These are phyloP conservation scores for Amauroascus verrucosus DNA, from an alignment of 2,329 filamentous ascomycete species.

Conservation along the genomic window DNA sequence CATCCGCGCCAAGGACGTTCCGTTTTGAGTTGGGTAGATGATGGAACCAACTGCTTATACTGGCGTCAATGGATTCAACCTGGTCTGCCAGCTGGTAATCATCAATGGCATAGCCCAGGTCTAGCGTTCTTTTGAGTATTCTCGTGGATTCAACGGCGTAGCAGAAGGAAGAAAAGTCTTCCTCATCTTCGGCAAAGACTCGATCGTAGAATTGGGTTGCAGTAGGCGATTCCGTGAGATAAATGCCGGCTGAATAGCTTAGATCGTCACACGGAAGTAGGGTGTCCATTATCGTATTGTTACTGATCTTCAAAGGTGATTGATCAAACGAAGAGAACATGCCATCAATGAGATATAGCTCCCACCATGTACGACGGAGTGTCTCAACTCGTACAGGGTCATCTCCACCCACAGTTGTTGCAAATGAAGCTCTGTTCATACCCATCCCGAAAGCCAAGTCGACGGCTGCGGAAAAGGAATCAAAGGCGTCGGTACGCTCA, in stretches of 20 bases:
- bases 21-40: slow-evolving; percentile 65
- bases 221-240: slow-evolving; percentile 49
- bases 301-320: slow-evolving; percentile 49
- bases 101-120: slow-evolving; percentile 29
- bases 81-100: slow-evolving; percentile 40
- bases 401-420: slow-evolving; percentile 52
- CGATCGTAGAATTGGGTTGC: slow-evolving; percentile 67
- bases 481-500: slow-evolving; percentile 57
- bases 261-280: slow-evolving; percentile 72
- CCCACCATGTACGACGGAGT: slow-evolving; percentile 88
- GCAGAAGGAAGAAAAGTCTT: slow-evolving; percentile 68
- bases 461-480: slow-evolving; percentile 58
- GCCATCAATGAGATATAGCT: slow-evolving; percentile 66
- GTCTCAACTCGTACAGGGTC: slow-evolving; percentile 66
- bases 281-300: slow-evolving; percentile 58
- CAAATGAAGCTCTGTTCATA: slow-evolving; percentile 60
- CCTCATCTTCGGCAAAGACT: slow-evolving; percentile 59
- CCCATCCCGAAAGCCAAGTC: slow-evolving; percentile 64
- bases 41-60: slow-evolving; percentile 63
- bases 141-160: slow-evolving; percentile 74
- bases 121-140: slow-evolving; percentile 66
- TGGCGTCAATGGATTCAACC: slow-evolving; percentile 49
- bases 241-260: slow-evolving; percentile 46
- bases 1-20: slow-evolving; percentile 57
- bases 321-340: slow-evolving; percentile 64